Evolutionary conservation across 2,329 filamentous ascomycete genomes (phyloP).

Genomic region (Penicillium sp.): DNA sequence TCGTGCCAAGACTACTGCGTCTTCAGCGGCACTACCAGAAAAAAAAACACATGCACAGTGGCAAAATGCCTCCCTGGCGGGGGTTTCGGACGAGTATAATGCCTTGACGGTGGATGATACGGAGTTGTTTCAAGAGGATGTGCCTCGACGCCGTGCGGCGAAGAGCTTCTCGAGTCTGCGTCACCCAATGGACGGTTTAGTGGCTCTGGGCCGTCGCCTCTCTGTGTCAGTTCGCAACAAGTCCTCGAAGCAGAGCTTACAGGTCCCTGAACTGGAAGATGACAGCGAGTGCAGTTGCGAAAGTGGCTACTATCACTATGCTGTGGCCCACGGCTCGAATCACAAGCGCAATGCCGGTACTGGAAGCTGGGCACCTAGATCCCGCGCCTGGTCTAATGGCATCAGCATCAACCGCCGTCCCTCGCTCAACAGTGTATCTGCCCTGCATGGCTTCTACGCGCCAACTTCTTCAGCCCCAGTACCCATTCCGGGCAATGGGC

Average conservation of each 20-base stretch:
- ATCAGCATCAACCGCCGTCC: slow-evolving; percentile 35
- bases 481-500: slow-evolving; percentile 38
- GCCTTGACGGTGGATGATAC: slow-evolving; percentile 33
- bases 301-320: slow-evolving; percentile 12
- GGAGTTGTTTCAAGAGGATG: slow-evolving; percentile 30
- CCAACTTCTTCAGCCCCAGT: slow-evolving; percentile 27
- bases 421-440: slow-evolving; percentile 36
- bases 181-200: slow-evolving; percentile 42
- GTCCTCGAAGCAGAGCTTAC: slow-evolving; percentile 30
- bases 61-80: slow-evolving; percentile 23
- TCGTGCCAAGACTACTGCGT: slow-evolving; percentile 39
- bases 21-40: slow-evolving; percentile 21
- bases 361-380: slow-evolving; percentile 24
- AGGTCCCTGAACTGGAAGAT: slow-evolving; percentile 12
- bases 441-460: slow-evolving; percentile 34
- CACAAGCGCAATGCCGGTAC: slow-evolving; percentile 22
- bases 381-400: slow-evolving; percentile 29
- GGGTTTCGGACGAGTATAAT: slow-evolving; percentile 24
- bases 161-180: slow-evolving; percentile 45
- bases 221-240: slow-evolving; percentile 42
- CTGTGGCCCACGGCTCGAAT: slow-evolving; percentile 6
- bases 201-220: slow-evolving; percentile 41
- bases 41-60: slow-evolving; percentile 23
- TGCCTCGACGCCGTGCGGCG: slow-evolving; percentile 33
- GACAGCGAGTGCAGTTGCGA: slow-evolving; percentile 11